Conservation (phyloP, 345 rosid species). For the Laguncularia racemosa region DNA sequence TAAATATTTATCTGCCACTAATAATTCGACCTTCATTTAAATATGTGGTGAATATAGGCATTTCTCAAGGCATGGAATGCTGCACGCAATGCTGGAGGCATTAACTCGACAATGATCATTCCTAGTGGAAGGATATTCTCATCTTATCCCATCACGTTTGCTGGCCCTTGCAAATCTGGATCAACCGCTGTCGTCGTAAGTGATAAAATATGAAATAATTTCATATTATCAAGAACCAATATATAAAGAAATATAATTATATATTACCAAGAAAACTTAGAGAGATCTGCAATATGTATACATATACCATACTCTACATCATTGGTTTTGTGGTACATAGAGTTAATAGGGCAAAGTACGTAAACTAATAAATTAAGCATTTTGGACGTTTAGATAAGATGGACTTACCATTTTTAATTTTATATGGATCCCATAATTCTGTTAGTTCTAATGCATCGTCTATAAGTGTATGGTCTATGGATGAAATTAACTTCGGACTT, state of each 20-base stretch:
- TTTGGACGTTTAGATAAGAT: too few relatives aligned
- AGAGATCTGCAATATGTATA: too few relatives aligned
- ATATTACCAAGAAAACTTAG: not conserved
- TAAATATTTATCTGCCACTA: too few relatives aligned
- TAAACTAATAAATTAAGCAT: too few relatives aligned
- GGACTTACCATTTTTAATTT: too few relatives aligned
- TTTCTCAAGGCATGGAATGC: constrained; percentile 20
- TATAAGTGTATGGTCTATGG: too few relatives aligned
- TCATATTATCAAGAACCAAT: not conserved
- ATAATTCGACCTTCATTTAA: not conserved
- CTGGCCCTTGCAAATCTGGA: constrained; percentile 24
- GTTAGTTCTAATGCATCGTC: too few relatives aligned
- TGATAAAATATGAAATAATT: not conserved
- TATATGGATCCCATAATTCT: too few relatives aligned
- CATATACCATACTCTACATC: too few relatives aligned
- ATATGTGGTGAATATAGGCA: constrained; percentile 2
- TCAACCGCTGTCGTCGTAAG: constrained; percentile 5
- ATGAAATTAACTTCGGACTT: too few relatives aligned
- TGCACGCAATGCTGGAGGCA: not conserved
- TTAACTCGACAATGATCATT: constrained; percentile 8
- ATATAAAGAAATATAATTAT: not conserved
- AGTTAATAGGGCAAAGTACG: too few relatives aligned
- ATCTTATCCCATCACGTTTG: constrained; percentile 5
- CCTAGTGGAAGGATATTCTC: constrained; percentile 15
- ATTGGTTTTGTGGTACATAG: too few relatives aligned